Base-by-base conservation (phyloP, 257 asterid genomes). In the Fraxinus quadrangulata region DNA sequence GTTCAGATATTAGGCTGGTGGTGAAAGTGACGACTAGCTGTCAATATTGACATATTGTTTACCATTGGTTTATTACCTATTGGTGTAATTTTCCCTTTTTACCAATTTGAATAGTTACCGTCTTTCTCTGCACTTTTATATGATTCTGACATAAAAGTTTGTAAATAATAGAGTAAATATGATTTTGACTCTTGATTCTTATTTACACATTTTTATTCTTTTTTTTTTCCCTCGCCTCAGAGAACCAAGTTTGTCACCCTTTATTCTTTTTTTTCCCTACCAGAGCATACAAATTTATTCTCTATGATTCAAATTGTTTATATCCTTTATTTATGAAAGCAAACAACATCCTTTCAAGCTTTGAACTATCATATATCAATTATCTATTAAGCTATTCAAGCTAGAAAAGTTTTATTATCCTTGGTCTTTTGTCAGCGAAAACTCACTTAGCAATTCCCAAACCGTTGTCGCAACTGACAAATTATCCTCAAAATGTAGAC, bases 1-100 rank as follows among this genome's bases (percentile, higher is more conserved):
- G 84, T 69, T 78, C 74, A 37, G 73, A 67, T 75, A 51, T 47
- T 72, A 26, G 72, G 70, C 21, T 23, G 80, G 70, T 77, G 84
- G 78, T 14, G 56, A 59, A 59, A 59, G 67, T 23, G 59, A 75
- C 54, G 39, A 17, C 71, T 61, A 71, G 47, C 40, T 14, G 30
- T 77, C 10, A 4, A 68, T 69, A 12, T 21, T 66, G 67, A 65
- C 14, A 26, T 26, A 19, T 2, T 14, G 49, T 56, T 31, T 34
- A 45, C 42, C 56, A 6, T 75, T 39, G 37, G 24, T 40, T 42
- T 24, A 8, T n/a, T 56, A 7, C 11, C 26, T 39, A 67, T 66
- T 30, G 8, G 76, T 39, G 54, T 26, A 67, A 13, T 37, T 68
- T 6, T 31, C 12, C 4, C 23, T 56, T 34, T 33, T n/a, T 59